Evolutionary conservation across 345 rosid genomes (phyloP).

Genomic region (Laguncularia racemosa): DNA sequence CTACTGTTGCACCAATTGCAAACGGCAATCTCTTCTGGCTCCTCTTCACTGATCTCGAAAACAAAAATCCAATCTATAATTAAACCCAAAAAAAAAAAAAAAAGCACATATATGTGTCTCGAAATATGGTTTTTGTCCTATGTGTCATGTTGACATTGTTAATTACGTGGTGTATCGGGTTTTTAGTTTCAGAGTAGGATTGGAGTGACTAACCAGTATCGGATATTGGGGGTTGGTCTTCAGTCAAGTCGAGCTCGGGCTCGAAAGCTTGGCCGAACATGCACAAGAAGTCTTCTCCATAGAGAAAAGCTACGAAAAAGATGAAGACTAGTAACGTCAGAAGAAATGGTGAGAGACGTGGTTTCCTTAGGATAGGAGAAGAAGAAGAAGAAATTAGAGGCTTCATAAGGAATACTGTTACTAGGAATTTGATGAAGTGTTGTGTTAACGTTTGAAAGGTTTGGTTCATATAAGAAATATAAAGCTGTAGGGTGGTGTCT

Average conservation of each 20-base stretch:
- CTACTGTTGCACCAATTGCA: constrained; percentile 42
- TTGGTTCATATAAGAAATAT: too few relatives aligned
- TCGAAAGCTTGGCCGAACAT: constrained; percentile 43
- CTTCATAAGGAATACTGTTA: constrained; percentile 44
- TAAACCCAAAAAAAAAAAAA: background rate
- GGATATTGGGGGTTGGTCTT: constrained; percentile 1
- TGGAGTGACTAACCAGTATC: constrained; percentile 27
- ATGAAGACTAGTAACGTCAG: constrained; percentile 59
- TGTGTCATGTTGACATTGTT: too few relatives aligned
- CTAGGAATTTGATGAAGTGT: too few relatives aligned
- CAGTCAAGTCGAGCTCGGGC: constrained; percentile 14
- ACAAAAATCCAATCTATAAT: background rate
- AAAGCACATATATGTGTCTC: background rate
- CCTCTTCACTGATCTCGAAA: constrained; percentile 16
- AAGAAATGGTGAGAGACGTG: constrained; percentile 65
- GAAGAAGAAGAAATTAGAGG: constrained; percentile 29
- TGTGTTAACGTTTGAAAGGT: too few relatives aligned
- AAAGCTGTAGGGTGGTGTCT: too few relatives aligned
- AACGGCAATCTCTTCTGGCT: constrained; percentile 49
- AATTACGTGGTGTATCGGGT: too few relatives aligned
- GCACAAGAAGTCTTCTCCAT: constrained; percentile 70
- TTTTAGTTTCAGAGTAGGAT: background rate
- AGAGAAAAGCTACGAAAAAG: constrained; percentile 51
- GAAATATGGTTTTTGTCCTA: background rate
- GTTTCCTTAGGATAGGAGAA: constrained; percentile 30